phyloP scores from a whole-genome alignment of 192 early-diverging fungal genomes.

The Entrophospora sp. region DNA sequence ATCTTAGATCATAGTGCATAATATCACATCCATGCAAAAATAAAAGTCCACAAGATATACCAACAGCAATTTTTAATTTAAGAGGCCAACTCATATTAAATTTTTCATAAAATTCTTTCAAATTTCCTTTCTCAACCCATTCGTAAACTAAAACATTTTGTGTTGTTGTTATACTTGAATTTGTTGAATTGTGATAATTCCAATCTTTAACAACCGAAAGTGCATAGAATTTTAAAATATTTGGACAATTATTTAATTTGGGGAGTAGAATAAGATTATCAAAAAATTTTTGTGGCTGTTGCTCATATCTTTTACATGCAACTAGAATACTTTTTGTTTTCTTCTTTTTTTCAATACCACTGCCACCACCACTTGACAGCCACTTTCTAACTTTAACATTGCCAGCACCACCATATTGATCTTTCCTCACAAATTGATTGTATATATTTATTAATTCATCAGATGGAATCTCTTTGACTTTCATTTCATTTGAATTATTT shows the following conservation, averaged over 20 bases:
- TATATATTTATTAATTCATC: neutral
- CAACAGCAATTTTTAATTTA: slow-evolving; percentile 10
- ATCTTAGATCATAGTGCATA: slow-evolving; percentile 8
- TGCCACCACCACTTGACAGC: neutral
- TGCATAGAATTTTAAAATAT: slow-evolving; percentile 11
- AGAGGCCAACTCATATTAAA: neutral
- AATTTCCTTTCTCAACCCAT: slow-evolving; percentile 6
- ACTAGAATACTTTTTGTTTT: neutral
- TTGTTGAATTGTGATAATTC: neutral
- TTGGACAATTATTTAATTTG: neutral
- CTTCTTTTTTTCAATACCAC: neutral
- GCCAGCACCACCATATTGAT: slow-evolving; percentile 2
- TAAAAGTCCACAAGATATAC: slow-evolving; percentile 9
- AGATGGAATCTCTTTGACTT: neutral
- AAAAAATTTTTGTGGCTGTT: neutral
- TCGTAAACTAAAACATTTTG: slow-evolving; percentile 14
- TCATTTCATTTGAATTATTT: slow-evolving; percentile 14
- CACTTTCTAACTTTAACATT: neutral
- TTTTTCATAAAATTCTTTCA: slow-evolving; percentile 10
- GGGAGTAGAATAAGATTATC: neutral
- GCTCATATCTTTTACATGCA: slow-evolving; percentile 10
- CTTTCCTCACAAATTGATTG: neutral
- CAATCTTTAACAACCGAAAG: slow-evolving; percentile 1
- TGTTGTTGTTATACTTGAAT: too few relatives aligned
- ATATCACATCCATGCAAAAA: slow-evolving; percentile 8